Conservation (phyloP, 2,329 filamentous ascomycete species). For the Rhynchosporium secalis region DNA sequence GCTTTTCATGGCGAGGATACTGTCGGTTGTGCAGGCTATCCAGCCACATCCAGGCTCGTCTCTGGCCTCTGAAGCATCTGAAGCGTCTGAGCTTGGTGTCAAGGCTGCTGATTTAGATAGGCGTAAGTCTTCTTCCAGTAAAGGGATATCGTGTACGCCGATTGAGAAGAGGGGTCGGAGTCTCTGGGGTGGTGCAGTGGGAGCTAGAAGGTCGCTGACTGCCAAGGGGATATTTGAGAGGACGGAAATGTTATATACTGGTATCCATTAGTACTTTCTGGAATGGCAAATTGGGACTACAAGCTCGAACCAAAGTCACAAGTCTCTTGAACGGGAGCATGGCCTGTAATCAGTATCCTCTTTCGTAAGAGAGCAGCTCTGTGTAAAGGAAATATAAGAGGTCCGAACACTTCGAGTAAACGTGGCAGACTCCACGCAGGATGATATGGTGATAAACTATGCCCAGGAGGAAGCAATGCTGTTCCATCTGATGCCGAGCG, state of each 20-base stretch:
- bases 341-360: conserved; percentile 81
- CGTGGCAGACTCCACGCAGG: conserved; percentile 80
- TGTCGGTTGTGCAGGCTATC: conserved; percentile 95
- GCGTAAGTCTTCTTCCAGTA: conserved; percentile 64
- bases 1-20: conserved; percentile 82
- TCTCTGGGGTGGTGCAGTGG: conserved; percentile 60
- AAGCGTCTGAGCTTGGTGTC: conserved; percentile 37
- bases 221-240: conserved; percentile 83
- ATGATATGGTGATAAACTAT: conserved; percentile 74
- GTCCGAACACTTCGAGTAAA: conserved; percentile 82
- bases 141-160: conserved; percentile 88
- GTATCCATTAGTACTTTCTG: conserved; percentile 15
- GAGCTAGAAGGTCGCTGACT: conserved; percentile 67
- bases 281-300: neutral
- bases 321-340: conserved; percentile 78
- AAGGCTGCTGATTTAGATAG: conserved; percentile 43
- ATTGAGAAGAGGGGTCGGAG: conserved; percentile 87
- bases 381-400: conserved; percentile 87
- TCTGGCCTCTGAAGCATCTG: conserved; percentile 41
- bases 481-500: conserved; percentile 63
- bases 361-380: conserved; percentile 83
- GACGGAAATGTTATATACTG: conserved; percentile 93
- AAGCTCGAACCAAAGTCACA: conserved; percentile 79
- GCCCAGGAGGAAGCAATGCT: conserved; percentile 57
- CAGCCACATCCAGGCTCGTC: conserved; percentile 65